Conservation (phyloP, 139 green algal species). For the Chlamydomonas sphaeroides region DNA sequence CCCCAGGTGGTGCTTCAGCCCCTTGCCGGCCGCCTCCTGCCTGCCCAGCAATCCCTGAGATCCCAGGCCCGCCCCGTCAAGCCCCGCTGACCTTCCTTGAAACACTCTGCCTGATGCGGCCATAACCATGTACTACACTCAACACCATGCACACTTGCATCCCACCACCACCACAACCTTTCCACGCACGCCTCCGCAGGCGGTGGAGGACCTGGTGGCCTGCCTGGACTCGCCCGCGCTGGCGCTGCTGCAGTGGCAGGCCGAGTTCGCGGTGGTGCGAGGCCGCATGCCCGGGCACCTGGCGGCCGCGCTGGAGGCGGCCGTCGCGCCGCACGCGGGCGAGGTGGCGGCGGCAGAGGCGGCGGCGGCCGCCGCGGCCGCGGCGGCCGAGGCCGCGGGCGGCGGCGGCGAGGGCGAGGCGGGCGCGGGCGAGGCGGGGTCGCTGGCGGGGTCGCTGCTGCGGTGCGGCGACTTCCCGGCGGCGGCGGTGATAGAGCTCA, state of each 20-base stretch:
- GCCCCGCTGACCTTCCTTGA: no score
- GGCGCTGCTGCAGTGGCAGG: slow-evolving; percentile 86
- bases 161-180: no score
- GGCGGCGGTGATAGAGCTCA: slow-evolving; percentile 47
- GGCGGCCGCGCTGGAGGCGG: slow-evolving; percentile 16
- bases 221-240: slow-evolving; percentile 83
- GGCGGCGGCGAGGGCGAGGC: neutral
- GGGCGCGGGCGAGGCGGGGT: neutral
- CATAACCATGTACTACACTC: no score
- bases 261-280: slow-evolving; percentile 77
- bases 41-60: no score
- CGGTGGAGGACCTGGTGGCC: slow-evolving; percentile 75
- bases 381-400: neutral
- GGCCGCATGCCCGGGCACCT: slow-evolving; percentile 66
- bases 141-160: no score
- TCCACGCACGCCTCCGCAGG: no score
- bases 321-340: slow-evolving; percentile 10
- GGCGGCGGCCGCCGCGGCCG: neutral
- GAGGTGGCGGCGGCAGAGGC: slow-evolving; percentile 19
- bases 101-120: no score
- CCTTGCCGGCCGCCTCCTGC: no score
- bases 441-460: neutral
- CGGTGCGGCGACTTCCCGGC: slow-evolving; percentile 33
- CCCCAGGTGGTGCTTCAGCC: no score
- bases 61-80: no score